A percentile compares a stretch with the other conserved stretches of the same genome.
These are phyloP conservation scores for Gypsophila paniculata DNA, from an alignment of 179 eudicot genomes.

Conservation along the genomic window DNA sequence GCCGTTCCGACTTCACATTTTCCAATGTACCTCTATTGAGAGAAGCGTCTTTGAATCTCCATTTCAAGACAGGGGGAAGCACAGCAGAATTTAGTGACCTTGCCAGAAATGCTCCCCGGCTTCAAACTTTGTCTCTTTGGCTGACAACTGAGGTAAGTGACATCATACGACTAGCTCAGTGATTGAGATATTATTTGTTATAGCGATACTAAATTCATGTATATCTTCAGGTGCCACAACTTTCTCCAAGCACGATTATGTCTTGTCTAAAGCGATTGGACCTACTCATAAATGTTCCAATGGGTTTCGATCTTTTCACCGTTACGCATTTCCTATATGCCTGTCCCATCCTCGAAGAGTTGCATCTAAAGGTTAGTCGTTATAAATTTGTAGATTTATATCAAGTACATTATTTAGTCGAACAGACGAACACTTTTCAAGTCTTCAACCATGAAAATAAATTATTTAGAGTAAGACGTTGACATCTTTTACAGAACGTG, in stretches of 20 bases:
- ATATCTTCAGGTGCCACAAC: not conserved
- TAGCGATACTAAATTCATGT: not conserved
- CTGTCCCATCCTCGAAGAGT: not conserved
- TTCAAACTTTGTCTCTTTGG: conserved; percentile 7
- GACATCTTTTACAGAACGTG: too few relatives aligned
- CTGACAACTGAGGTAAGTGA: conserved; percentile 5
- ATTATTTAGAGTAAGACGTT: too few relatives aligned
- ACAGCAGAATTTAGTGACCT: not conserved
- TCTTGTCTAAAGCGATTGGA: conserved; percentile 13
- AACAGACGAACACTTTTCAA: too few relatives aligned
- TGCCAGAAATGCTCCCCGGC: not conserved
- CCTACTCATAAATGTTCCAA: not conserved
- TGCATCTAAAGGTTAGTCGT: too few relatives aligned
- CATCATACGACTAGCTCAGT: not conserved
- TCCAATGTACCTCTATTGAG: not conserved
- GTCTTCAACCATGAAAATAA: too few relatives aligned
- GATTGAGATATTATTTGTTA: not conserved
- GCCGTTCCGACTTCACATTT: not conserved
- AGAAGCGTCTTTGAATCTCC: not conserved
- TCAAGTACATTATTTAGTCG: too few relatives aligned
- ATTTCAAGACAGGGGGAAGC: not conserved
- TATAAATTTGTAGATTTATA: too few relatives aligned
- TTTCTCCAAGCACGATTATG: not conserved
- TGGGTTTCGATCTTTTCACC: not conserved
- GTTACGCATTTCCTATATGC: not conserved